Evolutionary conservation across 1,284 basidiomycete genomes (phyloP), one percentile per base, ranked within the genome.

Genomic region (Entoloma clypeatum): DNA sequence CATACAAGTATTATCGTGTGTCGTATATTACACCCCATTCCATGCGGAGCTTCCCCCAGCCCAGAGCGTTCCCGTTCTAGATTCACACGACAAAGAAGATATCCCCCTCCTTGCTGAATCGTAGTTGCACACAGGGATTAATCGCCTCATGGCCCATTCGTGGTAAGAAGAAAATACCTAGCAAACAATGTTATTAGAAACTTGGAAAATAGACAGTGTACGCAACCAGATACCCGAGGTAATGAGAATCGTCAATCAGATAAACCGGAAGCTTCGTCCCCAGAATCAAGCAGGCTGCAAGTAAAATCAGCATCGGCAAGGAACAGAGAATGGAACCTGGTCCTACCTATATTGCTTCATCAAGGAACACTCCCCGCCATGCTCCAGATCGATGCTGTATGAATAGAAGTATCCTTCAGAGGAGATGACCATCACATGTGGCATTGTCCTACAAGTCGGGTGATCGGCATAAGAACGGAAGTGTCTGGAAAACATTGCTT

Each of bases 351-450:
- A 95, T 62, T 95, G 92, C 68, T 96, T 96, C 75, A 92, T 86
- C 52, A 99, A 63, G 6, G 86, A 77, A 56, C 96, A 98, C 62
- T 99, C 95, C 3, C 95, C 96, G 7, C 96, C 96, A 39, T 87
- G 85, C 63, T 99, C 94, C 41, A 99, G 68, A 64, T 99, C 95
- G 56, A 99, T 95, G 56, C 78, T 89, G 64, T 99, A 99, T 6
- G 86, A 83, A 60, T 98, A 97, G 61, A 97, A 96, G 54, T 92
- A 87, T 0, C 95, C 95, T 50, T 98, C 93, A 0, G 90, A 90
- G 0, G 92, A 93, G 38, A 97, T 82, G 8, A 98, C 93, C 91
- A 98, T 96, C 4, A 98, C 89, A 50, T 98, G 92, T 0, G 95
- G 95, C 63, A 90, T 87, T 7, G 91, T 93, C 10, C 91, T 92